Evolutionary conservation across 1,284 basidiomycete species (phyloP).

Genomic region (Fomes fomentarius): DNA sequence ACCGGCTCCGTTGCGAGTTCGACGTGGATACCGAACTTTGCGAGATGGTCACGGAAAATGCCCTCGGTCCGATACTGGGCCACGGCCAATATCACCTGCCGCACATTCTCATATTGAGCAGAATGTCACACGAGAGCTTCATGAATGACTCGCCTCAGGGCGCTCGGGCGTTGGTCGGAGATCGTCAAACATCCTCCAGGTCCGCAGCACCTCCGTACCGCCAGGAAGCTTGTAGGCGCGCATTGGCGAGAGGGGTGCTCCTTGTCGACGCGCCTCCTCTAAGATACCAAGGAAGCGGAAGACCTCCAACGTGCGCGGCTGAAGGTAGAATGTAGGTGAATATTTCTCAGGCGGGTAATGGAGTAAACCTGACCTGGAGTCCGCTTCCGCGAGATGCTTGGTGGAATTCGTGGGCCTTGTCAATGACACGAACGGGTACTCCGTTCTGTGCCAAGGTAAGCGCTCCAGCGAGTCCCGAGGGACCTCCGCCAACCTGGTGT

Average conservation of each 20-base stretch:
- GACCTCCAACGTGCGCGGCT: slow-evolving; percentile 28
- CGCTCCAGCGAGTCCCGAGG: slow-evolving; percentile 29
- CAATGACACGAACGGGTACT: slow-evolving; percentile 38
- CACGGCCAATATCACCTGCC: not conserved
- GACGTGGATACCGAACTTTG: slow-evolving; percentile 29
- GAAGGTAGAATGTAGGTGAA: not conserved
- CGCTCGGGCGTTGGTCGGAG: slow-evolving; percentile 19
- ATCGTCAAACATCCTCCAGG: slow-evolving; percentile 11
- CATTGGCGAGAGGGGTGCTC: not conserved
- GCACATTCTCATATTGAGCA: not conserved
- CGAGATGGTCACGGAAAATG: slow-evolving; percentile 35
- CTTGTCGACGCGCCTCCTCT: slow-evolving; percentile 14
- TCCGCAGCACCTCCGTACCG: slow-evolving; percentile 15
- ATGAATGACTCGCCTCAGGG: slow-evolving; percentile 22
- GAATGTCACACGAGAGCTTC: not conserved
- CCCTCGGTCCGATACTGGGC: slow-evolving; percentile 31
- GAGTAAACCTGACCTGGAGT: slow-evolving; percentile 27
- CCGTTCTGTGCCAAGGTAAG: slow-evolving; percentile 30
- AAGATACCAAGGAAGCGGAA: slow-evolving; percentile 26
- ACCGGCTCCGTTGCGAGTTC: slow-evolving; percentile 35
- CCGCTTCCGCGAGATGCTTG: slow-evolving; percentile 34
- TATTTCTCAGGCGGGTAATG: too few relatives aligned
- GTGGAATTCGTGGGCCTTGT: slow-evolving; percentile 31
- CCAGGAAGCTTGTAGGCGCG: slow-evolving; percentile 25
- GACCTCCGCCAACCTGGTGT: slow-evolving; percentile 35